Conservation (phyloP, 805 yeast species). For the Candida taoyuanica region DNA sequence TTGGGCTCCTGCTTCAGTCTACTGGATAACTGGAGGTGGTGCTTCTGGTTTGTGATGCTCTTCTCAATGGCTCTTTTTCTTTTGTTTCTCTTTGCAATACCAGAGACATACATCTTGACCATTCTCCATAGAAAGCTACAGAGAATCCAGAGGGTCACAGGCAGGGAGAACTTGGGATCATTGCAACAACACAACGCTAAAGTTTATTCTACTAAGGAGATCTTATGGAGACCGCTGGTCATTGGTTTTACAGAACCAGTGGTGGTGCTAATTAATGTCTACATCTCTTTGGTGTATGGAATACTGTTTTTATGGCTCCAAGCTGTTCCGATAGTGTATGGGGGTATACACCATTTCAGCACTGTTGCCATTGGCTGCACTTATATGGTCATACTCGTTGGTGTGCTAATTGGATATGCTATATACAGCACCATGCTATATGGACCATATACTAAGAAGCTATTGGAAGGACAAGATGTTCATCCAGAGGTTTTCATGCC, state of each 20-base stretch:
- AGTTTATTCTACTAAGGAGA: constrained; percentile 29
- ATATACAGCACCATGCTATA: constrained; percentile 26
- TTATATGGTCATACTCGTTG: constrained; percentile 43
- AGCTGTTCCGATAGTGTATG: constrained; percentile 54
- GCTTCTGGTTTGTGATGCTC: constrained; percentile 47
- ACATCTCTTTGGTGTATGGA: constrained; percentile 49
- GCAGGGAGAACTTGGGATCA: constrained; percentile 41
- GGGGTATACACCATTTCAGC: constrained; percentile 41
- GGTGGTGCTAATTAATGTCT: constrained; percentile 47
- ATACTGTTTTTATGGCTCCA: constrained; percentile 54
- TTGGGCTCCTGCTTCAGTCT: constrained; percentile 48
- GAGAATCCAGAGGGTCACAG: constrained; percentile 45
- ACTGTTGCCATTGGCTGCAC: constrained; percentile 43
- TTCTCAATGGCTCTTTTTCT: constrained; percentile 36
- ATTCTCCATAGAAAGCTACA: constrained; percentile 44
- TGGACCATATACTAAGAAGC: constrained; percentile 26
- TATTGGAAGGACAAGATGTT: constrained; percentile 26
- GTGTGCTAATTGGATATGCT: constrained; percentile 37
- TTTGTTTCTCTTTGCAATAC: constrained; percentile 37
- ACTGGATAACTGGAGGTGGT: constrained; percentile 47
- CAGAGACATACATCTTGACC: constrained; percentile 45
- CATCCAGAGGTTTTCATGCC: constrained; percentile 42
- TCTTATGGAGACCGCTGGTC: constrained; percentile 45
- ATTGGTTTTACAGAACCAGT: constrained; percentile 52
- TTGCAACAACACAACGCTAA: too few relatives aligned